Evolutionary conservation across 805 yeast species (phyloP), one percentile per base, ranked within the genome.

Genomic region (Dipodascus albidus): DNA sequence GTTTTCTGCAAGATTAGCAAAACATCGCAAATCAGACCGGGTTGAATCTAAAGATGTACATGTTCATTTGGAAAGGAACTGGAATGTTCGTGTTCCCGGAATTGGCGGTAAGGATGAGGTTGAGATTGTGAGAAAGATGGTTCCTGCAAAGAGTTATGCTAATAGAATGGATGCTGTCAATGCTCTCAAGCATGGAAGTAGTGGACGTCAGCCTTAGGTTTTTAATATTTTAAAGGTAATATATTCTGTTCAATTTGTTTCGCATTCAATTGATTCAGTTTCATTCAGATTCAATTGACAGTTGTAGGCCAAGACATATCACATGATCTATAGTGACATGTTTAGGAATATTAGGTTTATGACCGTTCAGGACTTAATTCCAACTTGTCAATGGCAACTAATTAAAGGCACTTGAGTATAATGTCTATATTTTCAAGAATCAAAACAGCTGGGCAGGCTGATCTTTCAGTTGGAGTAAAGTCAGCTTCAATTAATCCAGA

Each of bases 11-110:
- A 79, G 95, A 53, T 74, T 93, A 58, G 98, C 99, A 21, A 93
- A 93, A 66, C 97, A 91, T 65, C 78, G 99, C 60, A 88, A 87
- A 63, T 80, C 87, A 3, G 96, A 91, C 56, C 79, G 83, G 38
- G 73, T 93, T 22, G 98, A 91, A 59, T 87, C 86, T 15, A 81
- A 82, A 60, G 99, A 93, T 66, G 79, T 95, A 51, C 98, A 93
- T 67, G 69, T 93, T 53, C 96, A 93, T 67, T 73, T 93, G 61
- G 96, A 89, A 62, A 79, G 87, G 61, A 89, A 90, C 67, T 91
- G 96, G 97, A 90, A 91, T 67, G 87, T 93, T 53, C 81, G 95
- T 60, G 79, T 91, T 27, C 98, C 99, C 0, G 99, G 98, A 2
- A 89, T 81, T 67, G 44, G 44, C 44, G 79, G 95, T 8, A 81